Evolutionary conservation across 164 flowering plant species (phyloP), one percentile per base, ranked within the genome.

Genomic region (Tetrastigma voinierianum): DNA sequence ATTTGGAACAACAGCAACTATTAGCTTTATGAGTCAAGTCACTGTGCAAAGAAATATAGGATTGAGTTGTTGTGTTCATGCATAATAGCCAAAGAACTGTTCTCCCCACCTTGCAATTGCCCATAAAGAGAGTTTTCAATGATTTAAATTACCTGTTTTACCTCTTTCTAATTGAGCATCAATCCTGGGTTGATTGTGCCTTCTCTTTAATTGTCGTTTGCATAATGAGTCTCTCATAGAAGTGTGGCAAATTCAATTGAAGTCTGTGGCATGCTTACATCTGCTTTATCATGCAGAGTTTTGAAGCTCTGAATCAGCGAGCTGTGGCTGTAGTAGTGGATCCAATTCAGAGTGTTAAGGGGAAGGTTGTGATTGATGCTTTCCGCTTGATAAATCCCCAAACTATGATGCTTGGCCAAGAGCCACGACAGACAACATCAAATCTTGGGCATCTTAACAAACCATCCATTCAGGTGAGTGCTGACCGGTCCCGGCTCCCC

Each of bases 261-360:
- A 25, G 19, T 13, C 1, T 18, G n/a, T 52, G 23, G 53, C 20
- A 11, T 59, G 24, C 25, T 70, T n/a, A 71, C 48, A n/a, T 64
- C 60, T 61, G 4, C 51, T 40, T 63, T 17, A 10, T 57, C 5
- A 46, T 80, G 71, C 82, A 94, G 98, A 94, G 98, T 81, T 94
- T 94, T 84, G 98, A 94, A 75, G 93, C 93, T 67, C 57, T 88
- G 64, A 88, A 88, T 73, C 93, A 88, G 70, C 73, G 93, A 61
- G 93, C 93, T 57, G 90, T 88, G n/a, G 93, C 93, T 10, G 93
- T 88, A 57, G 93, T 88, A 70, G 90, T n/a, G n/a, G 93, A 88
- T 74, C 93, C 93, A 15, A 94, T 94, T 63, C 98, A 94, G 82
- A 94, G 98, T 76, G 98, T 94, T 12, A 91, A 94, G 67, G 98